Evolutionary conservation across 306 rosid genomes (phyloP), one percentile per base, ranked within the genome.

Genomic region (Castanea sativa): DNA sequence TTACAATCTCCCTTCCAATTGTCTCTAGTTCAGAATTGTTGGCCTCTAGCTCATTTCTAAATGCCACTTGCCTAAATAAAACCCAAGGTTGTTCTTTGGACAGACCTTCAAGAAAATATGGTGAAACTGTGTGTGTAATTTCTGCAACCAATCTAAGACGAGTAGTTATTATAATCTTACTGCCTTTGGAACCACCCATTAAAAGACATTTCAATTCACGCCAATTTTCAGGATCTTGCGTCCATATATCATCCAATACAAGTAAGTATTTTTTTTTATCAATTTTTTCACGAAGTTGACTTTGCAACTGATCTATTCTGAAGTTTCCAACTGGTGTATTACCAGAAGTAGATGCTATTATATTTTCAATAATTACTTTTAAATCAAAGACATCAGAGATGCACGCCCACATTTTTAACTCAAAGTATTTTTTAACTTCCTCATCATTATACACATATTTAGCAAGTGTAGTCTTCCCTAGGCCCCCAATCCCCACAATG

Each of bases 391-490:
- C 1, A 11, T 45, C 52, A 0, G 14, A 45, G 0, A 45, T 0
- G 0, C 51, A 43, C 1, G 9, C 51, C 51, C 51, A 43, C 51
- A 43, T 43, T 43, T 43, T 81, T 19, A 58, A 69, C 18, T 75
- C 76, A 80, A 85, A 87, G 60, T 33, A 29, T 1, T 3, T 15
- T 0, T 27, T 30, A 6, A 83, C 59, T n/a, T 52, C 51, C 1
- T 14, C 56, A 57, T 85, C 85, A 41, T 81, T 88, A 14, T 49
- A 85, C 4, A 82, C 82, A 5, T 77, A 60, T 35, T 88, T 86
- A 71, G 83, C 86, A 55, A 86, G 86, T 1, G 92, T 15, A 1
- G 92, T 88, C 68, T 88, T 88, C 6, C 89, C 89, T 45, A 86
- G 43, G 9, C 88, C 92, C 49, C 91, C 89, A 45, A 88, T 18